Percentiles rank a stretch among this genome's conserved stretches.
These are phyloP conservation scores for Scenedesmus sp. DNA, from an alignment of 163 green algal species.

Conservation along the genomic window DNA sequence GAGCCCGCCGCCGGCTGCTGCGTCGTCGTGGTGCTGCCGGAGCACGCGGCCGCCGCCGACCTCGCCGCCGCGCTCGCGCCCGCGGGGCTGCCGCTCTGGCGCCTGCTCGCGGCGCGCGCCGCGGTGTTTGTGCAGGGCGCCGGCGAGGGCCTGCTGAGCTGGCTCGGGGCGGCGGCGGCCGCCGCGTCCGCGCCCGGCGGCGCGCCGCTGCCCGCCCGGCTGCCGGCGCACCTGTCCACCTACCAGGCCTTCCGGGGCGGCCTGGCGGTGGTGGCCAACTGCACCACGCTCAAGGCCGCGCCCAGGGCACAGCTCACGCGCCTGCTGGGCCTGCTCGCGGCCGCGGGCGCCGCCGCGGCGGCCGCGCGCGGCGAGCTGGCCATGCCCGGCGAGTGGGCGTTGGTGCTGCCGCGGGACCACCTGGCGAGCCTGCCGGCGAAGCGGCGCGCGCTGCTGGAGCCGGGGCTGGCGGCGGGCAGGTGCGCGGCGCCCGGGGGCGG, in stretches of 20 bases:
- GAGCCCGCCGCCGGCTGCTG: neutral
- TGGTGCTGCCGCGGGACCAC: neutral
- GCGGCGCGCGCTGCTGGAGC: no score
- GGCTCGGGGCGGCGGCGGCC: no score
- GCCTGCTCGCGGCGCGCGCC: neutral
- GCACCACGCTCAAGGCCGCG: neutral
- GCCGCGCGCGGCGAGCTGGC: slow-evolving; percentile 6
- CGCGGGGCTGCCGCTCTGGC: slow-evolving; percentile 4
- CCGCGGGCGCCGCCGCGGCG: neutral
- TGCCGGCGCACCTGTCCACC: neutral
- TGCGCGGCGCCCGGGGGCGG: no score
- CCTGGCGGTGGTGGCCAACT: slow-evolving; percentile 3
- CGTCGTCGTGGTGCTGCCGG: slow-evolving; percentile 16
- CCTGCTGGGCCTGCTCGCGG: slow-evolving; percentile 17
- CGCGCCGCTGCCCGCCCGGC: no score
- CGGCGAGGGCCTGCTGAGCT: neutral
- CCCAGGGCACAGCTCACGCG: neutral
- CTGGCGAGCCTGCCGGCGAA: neutral
- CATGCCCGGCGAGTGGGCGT: neutral
- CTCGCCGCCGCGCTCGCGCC: neutral
- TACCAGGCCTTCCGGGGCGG: slow-evolving; percentile 7
- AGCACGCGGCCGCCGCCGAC: neutral
- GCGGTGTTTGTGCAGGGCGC: neutral
- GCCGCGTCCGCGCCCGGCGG: no score
- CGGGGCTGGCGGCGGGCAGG: no score